Conservation (phyloP, 140 eudicot species). For the Anethum foeniculum region DNA sequence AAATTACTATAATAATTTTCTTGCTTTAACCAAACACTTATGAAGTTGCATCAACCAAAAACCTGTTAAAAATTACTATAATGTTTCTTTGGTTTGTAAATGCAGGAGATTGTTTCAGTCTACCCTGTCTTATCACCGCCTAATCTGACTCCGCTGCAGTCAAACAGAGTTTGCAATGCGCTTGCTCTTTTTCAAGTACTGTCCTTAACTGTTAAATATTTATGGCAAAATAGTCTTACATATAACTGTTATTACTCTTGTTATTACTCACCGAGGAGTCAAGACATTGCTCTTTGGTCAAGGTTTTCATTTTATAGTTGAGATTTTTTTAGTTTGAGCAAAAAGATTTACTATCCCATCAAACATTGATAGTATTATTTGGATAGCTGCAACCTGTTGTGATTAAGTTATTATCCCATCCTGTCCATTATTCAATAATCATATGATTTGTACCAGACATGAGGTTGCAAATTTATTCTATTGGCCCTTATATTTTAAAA, state of each 20-base stretch:
- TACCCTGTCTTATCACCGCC: slow-evolving; percentile 90
- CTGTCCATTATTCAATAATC: neutral
- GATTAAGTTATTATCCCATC: neutral
- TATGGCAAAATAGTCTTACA: neutral
- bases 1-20: too few relatives aligned
- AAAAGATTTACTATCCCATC: neutral
- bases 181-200: slow-evolving; percentile 36
- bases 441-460: too few relatives aligned
- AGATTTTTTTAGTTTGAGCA: neutral
- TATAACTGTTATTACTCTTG: neutral
- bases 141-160: slow-evolving; percentile 75
- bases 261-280: too few relatives aligned
- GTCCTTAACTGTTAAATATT: neutral
- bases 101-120: slow-evolving; percentile 90
- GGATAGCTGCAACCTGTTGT: neutral
- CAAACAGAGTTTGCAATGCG: slow-evolving; percentile 79
- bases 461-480: too few relatives aligned
- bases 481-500: too few relatives aligned
- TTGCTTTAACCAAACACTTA: neutral
- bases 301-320: neutral
- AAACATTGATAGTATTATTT: too few relatives aligned
- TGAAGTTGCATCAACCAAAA: neutral
- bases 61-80: neutral
- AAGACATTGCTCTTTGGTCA: too few relatives aligned
- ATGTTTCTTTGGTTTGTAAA: slow-evolving; percentile 6